Base-by-base conservation (phyloP, 139 green algal genomes). In the Micromonas commoda region DNA sequence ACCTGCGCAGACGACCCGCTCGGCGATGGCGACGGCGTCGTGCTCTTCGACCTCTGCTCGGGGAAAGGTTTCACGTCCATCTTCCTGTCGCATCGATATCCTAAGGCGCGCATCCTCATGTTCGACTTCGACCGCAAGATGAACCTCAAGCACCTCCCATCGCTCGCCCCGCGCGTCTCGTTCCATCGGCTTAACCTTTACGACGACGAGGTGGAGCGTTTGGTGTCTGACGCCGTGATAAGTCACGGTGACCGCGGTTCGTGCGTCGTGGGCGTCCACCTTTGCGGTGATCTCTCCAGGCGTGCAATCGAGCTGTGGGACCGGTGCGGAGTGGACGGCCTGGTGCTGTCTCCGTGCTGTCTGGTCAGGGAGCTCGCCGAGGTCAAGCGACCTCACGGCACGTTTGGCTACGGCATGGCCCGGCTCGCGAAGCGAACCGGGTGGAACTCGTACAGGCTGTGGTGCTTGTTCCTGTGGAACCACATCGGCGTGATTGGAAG, bases 341-440 rank as follows among this genome's bases (percentile, higher is more conserved):
- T 77, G 3, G 71, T 77, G 26, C n/a, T 77, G 29, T 67, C 52
- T 24, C 71, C 71, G 71, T 77, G 71, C 29, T 77, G 71, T 77
- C 61, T 77, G 24, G 57, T 71, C 9, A 57, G 33, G 3, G 38
- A 72, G 38, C 4, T 72, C 32, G 39, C 20, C 32, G 60, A 6
- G 23, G 13, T 19, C 1, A 68, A 69, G 19, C 52, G 57, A 26
- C 29, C 19, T 6, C 61, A 20, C 4, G 53, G 32, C 0, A 26
- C 38, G 31, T 68, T 68, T 45, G 72, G 72, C 1, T 69, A 78
- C 32, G 52, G 54, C n/a, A 16, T 78, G 1, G 1, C n/a, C 5
- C 16, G 24, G 32, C 26, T 37, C 21, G 51, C 32, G 29, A 1
- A 24, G n/a, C 35, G 32, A 5, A 26, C 34, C 29, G 51, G 24